A percentile compares a stretch with the other conserved stretches of the same genome.
These are phyloP conservation scores for Halteria grandinella DNA, from an alignment of 73 alveolate species.

Conservation along the genomic window DNA sequence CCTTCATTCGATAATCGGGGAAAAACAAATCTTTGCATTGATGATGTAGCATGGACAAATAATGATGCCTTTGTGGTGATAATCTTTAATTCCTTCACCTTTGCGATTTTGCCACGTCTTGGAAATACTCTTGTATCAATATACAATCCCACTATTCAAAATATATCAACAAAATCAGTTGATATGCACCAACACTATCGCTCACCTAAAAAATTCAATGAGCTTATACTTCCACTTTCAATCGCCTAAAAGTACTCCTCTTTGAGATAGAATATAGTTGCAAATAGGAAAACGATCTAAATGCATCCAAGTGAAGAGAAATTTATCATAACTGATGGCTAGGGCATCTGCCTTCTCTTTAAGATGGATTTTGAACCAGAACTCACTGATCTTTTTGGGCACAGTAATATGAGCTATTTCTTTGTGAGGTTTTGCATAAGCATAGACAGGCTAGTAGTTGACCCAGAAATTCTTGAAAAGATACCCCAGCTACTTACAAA, in stretches of 20 bases:
- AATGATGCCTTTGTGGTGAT: constrained; percentile 56
- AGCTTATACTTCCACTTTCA: constrained; percentile 42
- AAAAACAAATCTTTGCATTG: constrained; percentile 62
- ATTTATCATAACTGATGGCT: constrained; percentile 35
- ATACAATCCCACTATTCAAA: constrained; percentile 51
- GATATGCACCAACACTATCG: constrained; percentile 23
- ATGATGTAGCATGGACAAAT: constrained; percentile 56
- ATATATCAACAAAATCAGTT: neutral
- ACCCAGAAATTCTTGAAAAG: constrained; percentile 60
- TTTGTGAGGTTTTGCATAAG: constrained; percentile 53
- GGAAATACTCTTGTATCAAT: constrained; percentile 50
- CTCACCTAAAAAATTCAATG: constrained; percentile 50
- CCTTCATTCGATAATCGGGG: constrained; percentile 70
- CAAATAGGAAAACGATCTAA: constrained; percentile 1
- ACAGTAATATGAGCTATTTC: constrained; percentile 24
- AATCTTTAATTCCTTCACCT: constrained; percentile 41
- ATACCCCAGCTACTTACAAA: constrained; percentile 61
- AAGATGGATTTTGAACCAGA: constrained; percentile 48
- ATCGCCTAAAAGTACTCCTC: constrained; percentile 3
- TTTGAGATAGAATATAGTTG: neutral
- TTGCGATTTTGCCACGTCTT: constrained; percentile 59
- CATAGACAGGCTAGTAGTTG: constrained; percentile 11
- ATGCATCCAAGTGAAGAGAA: constrained; percentile 35
- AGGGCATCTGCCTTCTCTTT: constrained; percentile 24
- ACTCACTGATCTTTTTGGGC: constrained; percentile 39